These are phyloP conservation scores for Ophioceras dolichostomum DNA, from an alignment of 2,329 filamentous ascomycete genomes.

Conservation along the genomic window DNA sequence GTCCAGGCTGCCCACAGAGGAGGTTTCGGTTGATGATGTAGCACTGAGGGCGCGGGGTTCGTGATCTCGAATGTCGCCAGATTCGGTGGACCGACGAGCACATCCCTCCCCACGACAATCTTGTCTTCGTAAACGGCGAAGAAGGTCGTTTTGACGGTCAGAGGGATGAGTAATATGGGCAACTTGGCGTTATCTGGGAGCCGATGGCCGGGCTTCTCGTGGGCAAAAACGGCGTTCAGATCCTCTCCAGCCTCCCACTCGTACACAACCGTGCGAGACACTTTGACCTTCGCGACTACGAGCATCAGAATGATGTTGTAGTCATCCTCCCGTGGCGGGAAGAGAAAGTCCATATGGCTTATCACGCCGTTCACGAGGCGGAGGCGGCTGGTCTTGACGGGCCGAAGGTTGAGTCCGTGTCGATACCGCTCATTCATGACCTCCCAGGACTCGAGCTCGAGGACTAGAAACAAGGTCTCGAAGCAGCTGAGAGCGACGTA, in stretches of 20 bases:
- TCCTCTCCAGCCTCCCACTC: slow-evolving; percentile 46
- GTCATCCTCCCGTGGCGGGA: slow-evolving; percentile 53
- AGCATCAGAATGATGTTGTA: slow-evolving; percentile 68
- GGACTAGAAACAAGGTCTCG: slow-evolving; percentile 60
- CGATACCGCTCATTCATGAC: slow-evolving; percentile 38
- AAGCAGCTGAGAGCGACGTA: slow-evolving; percentile 58
- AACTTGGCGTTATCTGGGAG: slow-evolving; percentile 41
- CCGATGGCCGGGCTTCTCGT: slow-evolving; percentile 35
- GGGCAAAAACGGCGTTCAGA: slow-evolving; percentile 29
- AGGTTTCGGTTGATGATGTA: slow-evolving; percentile 30
- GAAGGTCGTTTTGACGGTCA: slow-evolving; percentile 60
- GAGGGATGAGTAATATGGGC: slow-evolving; percentile 59
- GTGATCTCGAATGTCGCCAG: slow-evolving; percentile 32
- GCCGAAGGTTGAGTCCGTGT: slow-evolving; percentile 32
- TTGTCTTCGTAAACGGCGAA: slow-evolving; percentile 50
- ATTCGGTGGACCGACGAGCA: slow-evolving; percentile 36
- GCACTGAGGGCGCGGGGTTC: slow-evolving; percentile 25
- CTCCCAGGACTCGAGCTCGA: slow-evolving; percentile 49
- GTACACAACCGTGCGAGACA: slow-evolving; percentile 41
- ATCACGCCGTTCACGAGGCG: slow-evolving; percentile 57
- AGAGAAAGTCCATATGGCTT: slow-evolving; percentile 76
- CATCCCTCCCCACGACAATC: slow-evolving; percentile 43
- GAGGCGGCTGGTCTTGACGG: slow-evolving; percentile 37
- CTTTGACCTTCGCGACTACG: slow-evolving; percentile 35
- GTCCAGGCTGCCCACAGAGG: slow-evolving; percentile 81